A percentile compares a stretch with the other conserved stretches of the same genome.
These are phyloP conservation scores for Aspergillaceae sp. DNA, from an alignment of 2,329 filamentous ascomycete genomes.

Conservation along the genomic window DNA sequence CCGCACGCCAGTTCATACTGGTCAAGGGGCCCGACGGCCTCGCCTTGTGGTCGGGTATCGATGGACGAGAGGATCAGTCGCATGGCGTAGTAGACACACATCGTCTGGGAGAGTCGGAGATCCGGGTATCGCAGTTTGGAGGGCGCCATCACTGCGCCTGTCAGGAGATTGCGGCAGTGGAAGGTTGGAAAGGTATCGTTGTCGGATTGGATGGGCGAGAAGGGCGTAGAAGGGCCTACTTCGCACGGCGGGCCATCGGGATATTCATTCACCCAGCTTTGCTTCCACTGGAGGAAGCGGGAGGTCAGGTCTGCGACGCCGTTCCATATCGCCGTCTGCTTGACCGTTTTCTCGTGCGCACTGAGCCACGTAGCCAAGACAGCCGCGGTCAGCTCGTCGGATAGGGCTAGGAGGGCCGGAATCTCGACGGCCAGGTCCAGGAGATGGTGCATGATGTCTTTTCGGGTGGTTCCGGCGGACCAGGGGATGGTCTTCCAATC, in stretches of 20 bases:
- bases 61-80: conserved; percentile 27
- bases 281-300: conserved; percentile 24
- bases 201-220: conserved; percentile 2
- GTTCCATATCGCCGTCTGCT: conserved; percentile 27
- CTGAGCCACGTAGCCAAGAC: conserved; percentile 16
- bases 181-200: conserved; percentile 26
- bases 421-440: conserved; percentile 30
- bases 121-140: conserved; percentile 27
- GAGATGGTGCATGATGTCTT: conserved; percentile 30
- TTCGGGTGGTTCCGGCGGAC: conserved; percentile 27
- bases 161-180: conserved; percentile 24
- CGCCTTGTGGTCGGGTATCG: conserved; percentile 23
- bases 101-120: conserved; percentile 27
- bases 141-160: conserved; percentile 21
- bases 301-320: conserved; percentile 23
- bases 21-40: conserved; percentile 20
- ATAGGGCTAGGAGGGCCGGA: conserved; percentile 22
- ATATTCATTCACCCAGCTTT: conserved; percentile 22
- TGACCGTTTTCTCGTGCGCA: conserved; percentile 24
- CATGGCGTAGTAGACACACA: conserved; percentile 27
- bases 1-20: conserved; percentile 28
- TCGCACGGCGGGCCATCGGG: conserved; percentile 23
- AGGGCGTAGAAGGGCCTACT: conserved; percentile 7
- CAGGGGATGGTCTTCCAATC: conserved; percentile 35
- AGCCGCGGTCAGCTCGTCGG: conserved; percentile 21